phyloP scores from a whole-genome alignment of 1,284 basidiomycete genomes.

The Malassezia globosa region DNA sequence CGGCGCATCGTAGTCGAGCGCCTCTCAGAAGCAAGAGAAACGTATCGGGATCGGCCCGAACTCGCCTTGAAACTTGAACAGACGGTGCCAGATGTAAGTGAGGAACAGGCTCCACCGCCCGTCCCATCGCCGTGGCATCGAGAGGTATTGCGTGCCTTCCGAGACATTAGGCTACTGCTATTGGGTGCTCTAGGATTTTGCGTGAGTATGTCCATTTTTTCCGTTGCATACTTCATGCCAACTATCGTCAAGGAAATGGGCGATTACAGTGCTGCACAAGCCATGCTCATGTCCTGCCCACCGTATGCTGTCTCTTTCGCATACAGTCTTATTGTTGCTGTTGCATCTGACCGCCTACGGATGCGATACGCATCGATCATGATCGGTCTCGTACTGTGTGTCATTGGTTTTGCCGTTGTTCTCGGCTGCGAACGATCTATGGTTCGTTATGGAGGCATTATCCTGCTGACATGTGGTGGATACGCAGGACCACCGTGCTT shows the following conservation, averaged over 20 bases:
- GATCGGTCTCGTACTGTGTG: conserved; percentile 19
- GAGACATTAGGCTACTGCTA: conserved; percentile 24
- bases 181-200: conserved; percentile 27
- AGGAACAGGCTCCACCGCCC: neutral
- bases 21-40: conserved; percentile 7
- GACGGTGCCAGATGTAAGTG: neutral
- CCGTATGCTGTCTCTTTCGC: conserved; percentile 34
- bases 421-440: conserved; percentile 17
- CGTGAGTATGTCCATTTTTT: conserved; percentile 28
- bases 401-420: conserved; percentile 27
- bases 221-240: conserved; percentile 34
- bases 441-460: conserved; percentile 30
- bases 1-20: conserved; percentile 24
- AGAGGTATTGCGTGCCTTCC: conserved; percentile 25
- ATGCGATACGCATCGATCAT: conserved; percentile 25
- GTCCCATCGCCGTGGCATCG: conserved; percentile 13
- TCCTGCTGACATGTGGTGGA: conserved; percentile 29
- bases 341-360: conserved; percentile 28
- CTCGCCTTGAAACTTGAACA: neutral
- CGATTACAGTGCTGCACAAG: conserved; percentile 19
- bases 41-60: neutral
- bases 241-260: conserved; percentile 31
- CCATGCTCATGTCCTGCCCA: conserved; percentile 35
- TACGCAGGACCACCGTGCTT: conserved; percentile 18
- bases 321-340: conserved; percentile 22